Conservation (phyloP, 768 basidiomycete species). For the Tricholoma hemisulphureum region DNA sequence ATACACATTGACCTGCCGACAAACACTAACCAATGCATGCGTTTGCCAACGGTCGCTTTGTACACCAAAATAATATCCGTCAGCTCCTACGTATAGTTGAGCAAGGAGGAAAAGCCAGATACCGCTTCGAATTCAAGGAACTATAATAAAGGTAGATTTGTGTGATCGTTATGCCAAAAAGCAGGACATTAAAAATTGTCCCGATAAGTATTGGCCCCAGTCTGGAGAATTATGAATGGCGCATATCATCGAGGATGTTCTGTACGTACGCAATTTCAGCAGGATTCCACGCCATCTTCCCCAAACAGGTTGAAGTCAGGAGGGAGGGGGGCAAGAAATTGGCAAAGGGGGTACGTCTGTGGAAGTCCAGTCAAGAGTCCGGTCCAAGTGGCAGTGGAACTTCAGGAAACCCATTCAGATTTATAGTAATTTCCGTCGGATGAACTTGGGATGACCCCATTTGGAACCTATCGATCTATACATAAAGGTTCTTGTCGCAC, state of each 20-base stretch:
- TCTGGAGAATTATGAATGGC: no score
- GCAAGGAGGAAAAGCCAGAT: constrained; percentile 8
- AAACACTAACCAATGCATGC: constrained; percentile 40
- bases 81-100: neutral
- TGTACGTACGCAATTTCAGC: constrained; percentile 36
- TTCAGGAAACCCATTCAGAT: no score
- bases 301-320: neutral
- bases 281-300: constrained; percentile 13
- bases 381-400: no score
- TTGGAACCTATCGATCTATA: no score
- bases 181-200: constrained; percentile 43
- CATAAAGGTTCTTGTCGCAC: no score
- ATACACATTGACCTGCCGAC: neutral
- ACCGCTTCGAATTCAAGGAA: constrained; percentile 39
- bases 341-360: no score
- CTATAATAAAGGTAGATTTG: constrained; percentile 45
- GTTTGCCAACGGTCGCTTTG: constrained; percentile 45
- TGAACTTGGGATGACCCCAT: no score
- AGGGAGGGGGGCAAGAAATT: no score
- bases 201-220: constrained; percentile 52
- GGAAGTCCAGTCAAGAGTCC: no score
- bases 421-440: no score
- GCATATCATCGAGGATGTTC: neutral
- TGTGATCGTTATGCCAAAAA: constrained; percentile 50
- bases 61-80: neutral